These are phyloP conservation scores for Colletotrichum cordylinicola DNA, from an alignment of 2,329 filamentous ascomycete genomes.

Conservation along the genomic window DNA sequence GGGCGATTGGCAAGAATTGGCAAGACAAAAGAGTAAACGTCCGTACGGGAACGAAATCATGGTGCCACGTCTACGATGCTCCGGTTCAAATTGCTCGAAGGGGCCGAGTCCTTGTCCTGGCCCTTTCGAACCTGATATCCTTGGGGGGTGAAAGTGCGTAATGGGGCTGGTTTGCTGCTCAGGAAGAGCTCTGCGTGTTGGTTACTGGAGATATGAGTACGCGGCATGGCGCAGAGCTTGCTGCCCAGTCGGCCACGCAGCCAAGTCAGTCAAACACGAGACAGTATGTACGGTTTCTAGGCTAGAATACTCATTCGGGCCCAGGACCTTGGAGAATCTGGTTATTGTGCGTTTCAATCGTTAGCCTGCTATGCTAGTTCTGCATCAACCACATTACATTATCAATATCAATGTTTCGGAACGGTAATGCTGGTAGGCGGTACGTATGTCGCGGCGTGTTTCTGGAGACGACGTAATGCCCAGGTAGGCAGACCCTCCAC, in stretches of 20 bases:
- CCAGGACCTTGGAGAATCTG: slow-evolving; percentile 9
- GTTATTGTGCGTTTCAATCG: slow-evolving; percentile 13
- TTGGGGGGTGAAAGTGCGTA: slow-evolving; percentile 1
- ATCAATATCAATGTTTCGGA: not conserved
- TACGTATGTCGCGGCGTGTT: not conserved
- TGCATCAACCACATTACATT: not conserved
- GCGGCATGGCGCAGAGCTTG: not conserved
- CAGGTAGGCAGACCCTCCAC: not conserved
- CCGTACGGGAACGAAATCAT: not conserved
- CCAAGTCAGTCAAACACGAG: slow-evolving; percentile 4
- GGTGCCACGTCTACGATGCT: slow-evolving; percentile 16
- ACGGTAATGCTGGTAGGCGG: not conserved
- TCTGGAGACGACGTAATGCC: not conserved
- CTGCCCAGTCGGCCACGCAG: not conserved
- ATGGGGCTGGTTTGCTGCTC: slow-evolving; percentile 2
- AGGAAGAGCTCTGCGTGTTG: not conserved
- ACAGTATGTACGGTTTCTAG: slow-evolving; percentile 15
- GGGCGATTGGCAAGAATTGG: not conserved
- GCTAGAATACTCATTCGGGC: slow-evolving; percentile 11
- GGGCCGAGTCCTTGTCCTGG: not conserved
- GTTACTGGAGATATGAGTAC: not conserved
- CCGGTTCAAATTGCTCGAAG: not conserved
- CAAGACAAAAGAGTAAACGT: slow-evolving; percentile 4
- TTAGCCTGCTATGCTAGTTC: slow-evolving; percentile 15
- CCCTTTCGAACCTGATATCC: not conserved